Evolutionary conservation across 192 early-diverging fungal genomes (phyloP).

Genomic region (Backusella sp.): DNA sequence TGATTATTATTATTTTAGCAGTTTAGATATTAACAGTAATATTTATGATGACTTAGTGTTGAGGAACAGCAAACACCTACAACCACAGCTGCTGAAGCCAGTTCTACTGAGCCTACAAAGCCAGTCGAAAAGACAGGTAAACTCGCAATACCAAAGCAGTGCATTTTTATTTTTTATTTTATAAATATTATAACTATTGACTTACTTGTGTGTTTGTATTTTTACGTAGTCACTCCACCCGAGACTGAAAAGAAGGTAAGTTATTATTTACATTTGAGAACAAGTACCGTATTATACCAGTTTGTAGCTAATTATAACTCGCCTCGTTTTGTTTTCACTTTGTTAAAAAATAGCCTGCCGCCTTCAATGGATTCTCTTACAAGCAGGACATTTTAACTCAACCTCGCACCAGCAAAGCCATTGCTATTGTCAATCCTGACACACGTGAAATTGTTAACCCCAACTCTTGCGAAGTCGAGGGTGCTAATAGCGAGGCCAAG

Average conservation of each 20-base stretch:
- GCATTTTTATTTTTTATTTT: background rate
- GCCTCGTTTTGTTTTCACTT: background rate
- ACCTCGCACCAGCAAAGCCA: constrained; percentile 46
- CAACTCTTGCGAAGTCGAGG: background rate
- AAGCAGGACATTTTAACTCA: constrained; percentile 28
- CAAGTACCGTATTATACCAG: too few relatives aligned
- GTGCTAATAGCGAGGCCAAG: background rate
- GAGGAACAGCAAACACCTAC: background rate
- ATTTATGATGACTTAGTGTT: background rate
- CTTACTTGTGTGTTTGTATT: background rate
- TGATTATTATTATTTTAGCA: background rate
- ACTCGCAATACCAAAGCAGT: background rate
- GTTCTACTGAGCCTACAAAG: background rate
- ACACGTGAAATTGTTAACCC: constrained; percentile 68
- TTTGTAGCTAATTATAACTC: background rate
- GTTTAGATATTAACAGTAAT: background rate
- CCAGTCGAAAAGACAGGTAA: background rate
- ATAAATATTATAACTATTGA: background rate
- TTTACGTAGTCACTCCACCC: background rate
- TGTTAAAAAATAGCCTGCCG: background rate
- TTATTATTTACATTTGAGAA: background rate
- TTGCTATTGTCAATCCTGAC: constrained; percentile 75
- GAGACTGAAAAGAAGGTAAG: constrained; percentile 2
- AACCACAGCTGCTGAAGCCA: background rate
- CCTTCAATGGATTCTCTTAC: background rate